Evolutionary conservation across 306 rosid genomes (phyloP).

Genomic region (Cotoneaster glaucophyllus): DNA sequence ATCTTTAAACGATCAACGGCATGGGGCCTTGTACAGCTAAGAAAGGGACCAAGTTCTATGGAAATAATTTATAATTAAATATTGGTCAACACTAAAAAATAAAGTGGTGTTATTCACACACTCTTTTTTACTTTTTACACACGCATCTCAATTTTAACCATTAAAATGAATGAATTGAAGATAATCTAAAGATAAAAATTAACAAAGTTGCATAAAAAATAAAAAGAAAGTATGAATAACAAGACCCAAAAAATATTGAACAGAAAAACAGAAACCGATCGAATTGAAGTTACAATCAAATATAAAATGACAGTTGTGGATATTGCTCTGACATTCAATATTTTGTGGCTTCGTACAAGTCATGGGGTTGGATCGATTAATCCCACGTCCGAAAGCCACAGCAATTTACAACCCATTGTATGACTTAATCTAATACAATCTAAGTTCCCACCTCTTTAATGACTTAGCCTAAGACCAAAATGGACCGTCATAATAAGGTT

Average conservation of each 20-base stretch:
- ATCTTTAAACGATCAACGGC: constrained; percentile 10
- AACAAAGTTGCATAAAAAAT: fast-evolving
- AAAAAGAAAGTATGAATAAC: too few species aligned
- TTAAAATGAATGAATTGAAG: too few species aligned
- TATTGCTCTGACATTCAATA: neutral
- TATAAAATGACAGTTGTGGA: neutral
- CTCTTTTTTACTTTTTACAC: fast-evolving
- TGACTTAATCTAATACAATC: too few species aligned
- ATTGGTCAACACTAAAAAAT: neutral
- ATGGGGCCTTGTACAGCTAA: constrained; percentile 23
- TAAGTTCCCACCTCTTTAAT: too few species aligned
- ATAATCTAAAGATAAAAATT: too few species aligned
- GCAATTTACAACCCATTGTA: neutral
- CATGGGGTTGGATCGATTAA: neutral
- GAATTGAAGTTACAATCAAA: neutral
- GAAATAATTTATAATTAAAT: neutral
- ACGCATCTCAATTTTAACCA: too few species aligned
- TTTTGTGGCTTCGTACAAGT: neutral
- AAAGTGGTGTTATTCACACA: neutral
- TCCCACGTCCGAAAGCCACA: neutral
- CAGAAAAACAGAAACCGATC: neutral
- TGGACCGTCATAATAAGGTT: too few species aligned
- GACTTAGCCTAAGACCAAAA: too few species aligned
- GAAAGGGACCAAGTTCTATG: constrained; percentile 14
- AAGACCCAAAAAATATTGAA: neutral